phyloP scores from a whole-genome alignment of 192 early-diverging fungal species.

The Phycomyces blakesleeanus region DNA sequence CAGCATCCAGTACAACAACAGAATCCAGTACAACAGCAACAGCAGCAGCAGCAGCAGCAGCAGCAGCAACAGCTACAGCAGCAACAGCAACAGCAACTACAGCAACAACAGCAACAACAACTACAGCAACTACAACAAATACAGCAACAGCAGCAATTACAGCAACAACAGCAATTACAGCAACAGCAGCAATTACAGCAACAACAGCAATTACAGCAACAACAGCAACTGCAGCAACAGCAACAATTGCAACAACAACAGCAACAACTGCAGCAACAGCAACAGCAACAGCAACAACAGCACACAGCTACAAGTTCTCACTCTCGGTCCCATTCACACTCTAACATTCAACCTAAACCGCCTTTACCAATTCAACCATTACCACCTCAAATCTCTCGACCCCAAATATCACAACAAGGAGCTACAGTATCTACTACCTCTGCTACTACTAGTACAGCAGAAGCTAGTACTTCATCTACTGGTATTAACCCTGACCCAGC shows the following conservation, averaged over 20 bases:
- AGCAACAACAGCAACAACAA: no score
- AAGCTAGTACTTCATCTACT: no score
- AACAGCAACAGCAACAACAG: constrained; percentile 8
- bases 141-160: background rate
- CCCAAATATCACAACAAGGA: no score
- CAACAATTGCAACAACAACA: background rate
- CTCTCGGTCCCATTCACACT: background rate
- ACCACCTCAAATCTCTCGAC: no score
- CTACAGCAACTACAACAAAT: no score
- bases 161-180: background rate
- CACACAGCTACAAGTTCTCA: background rate
- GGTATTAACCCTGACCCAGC: no score
- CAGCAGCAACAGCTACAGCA: background rate
- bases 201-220: background rate
- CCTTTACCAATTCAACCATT: no score
- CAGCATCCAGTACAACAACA: no score
- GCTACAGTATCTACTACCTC: no score
- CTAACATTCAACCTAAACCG: background rate
- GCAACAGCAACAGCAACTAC: background rate
- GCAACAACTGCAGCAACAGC: background rate
- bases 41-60: no score
- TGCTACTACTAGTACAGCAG: no score
- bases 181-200: background rate
- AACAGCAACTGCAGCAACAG: background rate
- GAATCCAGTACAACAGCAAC: no score